phyloP scores from a whole-genome alignment of 495 filamentous ascomycete genomes.

The Aspergillus panamensis region DNA sequence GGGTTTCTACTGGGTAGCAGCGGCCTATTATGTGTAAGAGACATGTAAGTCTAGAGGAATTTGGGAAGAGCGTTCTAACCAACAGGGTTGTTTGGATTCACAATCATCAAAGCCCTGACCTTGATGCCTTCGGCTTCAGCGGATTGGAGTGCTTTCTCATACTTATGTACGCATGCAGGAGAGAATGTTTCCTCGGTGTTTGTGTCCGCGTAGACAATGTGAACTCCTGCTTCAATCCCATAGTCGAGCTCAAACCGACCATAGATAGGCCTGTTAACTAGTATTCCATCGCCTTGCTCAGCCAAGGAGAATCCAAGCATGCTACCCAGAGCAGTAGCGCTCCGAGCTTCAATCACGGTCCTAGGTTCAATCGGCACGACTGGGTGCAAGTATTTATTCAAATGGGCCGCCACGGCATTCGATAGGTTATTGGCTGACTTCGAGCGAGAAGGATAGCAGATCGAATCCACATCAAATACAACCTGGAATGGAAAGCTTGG shows the following conservation, averaged over 20 bases:
- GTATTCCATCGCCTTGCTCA: slow-evolving; percentile 42
- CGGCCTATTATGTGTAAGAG: slow-evolving; percentile 30
- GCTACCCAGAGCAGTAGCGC: slow-evolving; percentile 33
- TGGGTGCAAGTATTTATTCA: slow-evolving; percentile 40
- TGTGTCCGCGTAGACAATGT: slow-evolving; percentile 37
- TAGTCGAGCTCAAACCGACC: slow-evolving; percentile 42
- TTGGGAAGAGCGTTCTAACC: slow-evolving; percentile 21
- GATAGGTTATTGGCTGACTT: slow-evolving; percentile 29
- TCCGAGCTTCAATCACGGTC: slow-evolving; percentile 36
- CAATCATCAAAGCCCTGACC: slow-evolving; percentile 25
- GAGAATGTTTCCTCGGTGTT: slow-evolving; percentile 29
- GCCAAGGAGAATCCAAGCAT: slow-evolving; percentile 43
- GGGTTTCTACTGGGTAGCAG: slow-evolving; percentile 50
- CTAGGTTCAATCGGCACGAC: slow-evolving; percentile 29
- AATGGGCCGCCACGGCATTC: slow-evolving; percentile 29
- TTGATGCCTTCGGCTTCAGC: slow-evolving; percentile 19
- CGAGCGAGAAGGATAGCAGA: slow-evolving; percentile 30
- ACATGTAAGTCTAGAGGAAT: neutral
- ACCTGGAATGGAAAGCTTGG: slow-evolving; percentile 20
- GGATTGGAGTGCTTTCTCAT: slow-evolving; percentile 27
- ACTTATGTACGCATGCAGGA: slow-evolving; percentile 28
- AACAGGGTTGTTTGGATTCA: slow-evolving; percentile 48
- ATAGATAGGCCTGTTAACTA: slow-evolving; percentile 42
- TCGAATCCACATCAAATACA: slow-evolving; percentile 25
- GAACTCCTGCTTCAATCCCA: slow-evolving; percentile 32